Conservation (phyloP, 2,329 filamentous ascomycete genomes). For the Fusarium goolgardi region DNA sequence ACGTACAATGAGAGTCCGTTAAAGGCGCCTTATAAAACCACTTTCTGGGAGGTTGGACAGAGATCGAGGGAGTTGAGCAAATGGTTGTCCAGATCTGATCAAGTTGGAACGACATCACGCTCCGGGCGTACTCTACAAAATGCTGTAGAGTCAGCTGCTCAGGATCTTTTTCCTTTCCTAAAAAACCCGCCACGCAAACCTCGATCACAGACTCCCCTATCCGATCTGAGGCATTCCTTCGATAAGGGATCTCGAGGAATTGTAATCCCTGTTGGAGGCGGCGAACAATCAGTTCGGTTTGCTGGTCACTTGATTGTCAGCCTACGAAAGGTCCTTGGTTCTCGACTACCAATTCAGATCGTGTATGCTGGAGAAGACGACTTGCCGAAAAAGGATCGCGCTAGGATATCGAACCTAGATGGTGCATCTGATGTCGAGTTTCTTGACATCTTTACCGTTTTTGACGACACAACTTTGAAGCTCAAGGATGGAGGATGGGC, state of each 20-base stretch:
- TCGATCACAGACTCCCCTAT: slow-evolving; percentile 30
- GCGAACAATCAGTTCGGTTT: slow-evolving; percentile 45
- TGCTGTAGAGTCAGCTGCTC: slow-evolving; percentile 17
- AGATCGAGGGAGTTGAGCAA: slow-evolving; percentile 26
- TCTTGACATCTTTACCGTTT: slow-evolving; percentile 49
- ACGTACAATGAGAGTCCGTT: slow-evolving; percentile 43
- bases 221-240: slow-evolving; percentile 39
- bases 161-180: slow-evolving; percentile 44
- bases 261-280: slow-evolving; percentile 50
- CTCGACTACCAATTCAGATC: slow-evolving; percentile 51
- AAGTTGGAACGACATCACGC: background rate
- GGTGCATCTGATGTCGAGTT: slow-evolving; percentile 43
- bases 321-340: slow-evolving; percentile 45
- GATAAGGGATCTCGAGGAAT: slow-evolving; percentile 42
- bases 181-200: slow-evolving; percentile 9
- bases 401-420: slow-evolving; percentile 27
- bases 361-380: slow-evolving; percentile 52
- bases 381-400: slow-evolving; percentile 43
- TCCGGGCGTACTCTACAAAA: background rate
- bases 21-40: slow-evolving; percentile 43
- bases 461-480: slow-evolving; percentile 49
- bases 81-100: slow-evolving; percentile 32
- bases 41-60: slow-evolving; percentile 50
- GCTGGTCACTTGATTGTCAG: slow-evolving; percentile 51
- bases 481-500: slow-evolving; percentile 52